phyloP scores from a whole-genome alignment of 2,329 filamentous ascomycete genomes.

The Fusarium circinatum region DNA sequence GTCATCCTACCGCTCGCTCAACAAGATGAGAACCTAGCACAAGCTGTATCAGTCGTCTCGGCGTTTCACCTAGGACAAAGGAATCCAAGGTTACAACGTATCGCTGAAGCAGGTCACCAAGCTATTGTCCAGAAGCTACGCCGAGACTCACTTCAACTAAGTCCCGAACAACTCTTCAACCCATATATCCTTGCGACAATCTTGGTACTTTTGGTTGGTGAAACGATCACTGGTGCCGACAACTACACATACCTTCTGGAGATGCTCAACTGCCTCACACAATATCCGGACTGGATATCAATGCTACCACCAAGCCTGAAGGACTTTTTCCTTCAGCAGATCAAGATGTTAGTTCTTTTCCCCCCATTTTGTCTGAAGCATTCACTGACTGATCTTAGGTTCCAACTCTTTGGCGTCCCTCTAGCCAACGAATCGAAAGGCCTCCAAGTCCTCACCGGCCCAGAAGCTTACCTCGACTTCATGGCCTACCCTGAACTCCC shows the following conservation, averaged over 20 bases:
- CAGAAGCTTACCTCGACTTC: constrained; percentile 44
- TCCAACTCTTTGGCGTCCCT: constrained; percentile 46
- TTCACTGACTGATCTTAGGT: constrained; percentile 29
- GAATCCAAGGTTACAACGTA: constrained; percentile 43
- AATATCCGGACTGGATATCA: constrained; percentile 32
- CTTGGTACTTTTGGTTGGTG: constrained; percentile 52
- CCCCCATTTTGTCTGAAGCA: too few species aligned
- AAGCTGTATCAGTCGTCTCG: constrained; percentile 52
- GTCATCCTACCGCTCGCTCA: constrained; percentile 53
- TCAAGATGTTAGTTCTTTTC: constrained; percentile 40
- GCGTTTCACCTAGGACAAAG: constrained; percentile 52
- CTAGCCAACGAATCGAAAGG: constrained; percentile 44
- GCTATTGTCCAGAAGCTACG: constrained; percentile 51
- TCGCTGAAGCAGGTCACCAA: constrained; percentile 49
- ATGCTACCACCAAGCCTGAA: constrained; percentile 27
- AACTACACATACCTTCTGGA: constrained; percentile 51
- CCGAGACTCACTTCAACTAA: constrained; percentile 44
- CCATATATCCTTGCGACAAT: constrained; percentile 51
- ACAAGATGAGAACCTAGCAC: constrained; percentile 48
- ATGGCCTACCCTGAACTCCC: constrained; percentile 39
- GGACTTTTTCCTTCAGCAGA: constrained; percentile 47
- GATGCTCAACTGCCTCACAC: constrained; percentile 48
- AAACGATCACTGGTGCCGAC: constrained; percentile 53
- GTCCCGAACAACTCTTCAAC: constrained; percentile 48
- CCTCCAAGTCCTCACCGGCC: constrained; percentile 32